Evolutionary conservation across 805 yeast genomes (phyloP).

Genomic region (Starmerella geochares): DNA sequence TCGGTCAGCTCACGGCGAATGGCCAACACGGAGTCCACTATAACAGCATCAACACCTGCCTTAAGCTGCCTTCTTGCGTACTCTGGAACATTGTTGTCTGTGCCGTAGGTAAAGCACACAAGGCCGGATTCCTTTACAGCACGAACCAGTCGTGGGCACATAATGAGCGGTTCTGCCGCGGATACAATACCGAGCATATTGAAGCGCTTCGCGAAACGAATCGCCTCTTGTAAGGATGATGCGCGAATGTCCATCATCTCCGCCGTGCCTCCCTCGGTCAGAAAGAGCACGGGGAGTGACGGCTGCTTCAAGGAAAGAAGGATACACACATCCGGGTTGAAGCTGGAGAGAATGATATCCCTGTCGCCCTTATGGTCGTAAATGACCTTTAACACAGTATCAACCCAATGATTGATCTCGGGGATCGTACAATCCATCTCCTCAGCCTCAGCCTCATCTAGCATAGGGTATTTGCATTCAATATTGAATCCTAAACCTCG

Average conservation of each 20-base stretch:
- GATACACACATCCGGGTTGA: slow-evolving; percentile 88
- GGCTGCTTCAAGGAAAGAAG: slow-evolving; percentile 86
- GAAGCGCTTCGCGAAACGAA: slow-evolving; percentile 85
- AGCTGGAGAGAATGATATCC: slow-evolving; percentile 81
- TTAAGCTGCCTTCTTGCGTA: slow-evolving; percentile 75
- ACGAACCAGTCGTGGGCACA: slow-evolving; percentile 77
- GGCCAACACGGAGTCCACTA: slow-evolving; percentile 87
- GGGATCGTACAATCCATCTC: slow-evolving; percentile 76
- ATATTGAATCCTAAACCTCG: slow-evolving; percentile 81
- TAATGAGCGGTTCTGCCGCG: slow-evolving; percentile 76
- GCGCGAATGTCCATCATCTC: slow-evolving; percentile 88
- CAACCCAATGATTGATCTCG: slow-evolving; percentile 80
- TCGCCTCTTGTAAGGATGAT: slow-evolving; percentile 77
- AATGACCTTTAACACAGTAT: slow-evolving; percentile 68
- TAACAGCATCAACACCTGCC: slow-evolving; percentile 97
- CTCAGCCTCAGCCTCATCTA: slow-evolving; percentile 82
- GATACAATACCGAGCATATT: slow-evolving; percentile 83
- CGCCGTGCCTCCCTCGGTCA: slow-evolving; percentile 79
- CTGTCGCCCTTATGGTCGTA: slow-evolving; percentile 70
- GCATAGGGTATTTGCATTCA: slow-evolving; percentile 90
- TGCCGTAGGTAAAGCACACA: slow-evolving; percentile 89
- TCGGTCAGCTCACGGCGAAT: slow-evolving; percentile 68
- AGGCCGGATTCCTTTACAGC: slow-evolving; percentile 87
- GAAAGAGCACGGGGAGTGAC: slow-evolving; percentile 75
- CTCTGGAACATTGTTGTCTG: slow-evolving; percentile 71